phyloP scores from a whole-genome alignment of 495 filamentous ascomycete species.

The Sordaria brevicollis region DNA sequence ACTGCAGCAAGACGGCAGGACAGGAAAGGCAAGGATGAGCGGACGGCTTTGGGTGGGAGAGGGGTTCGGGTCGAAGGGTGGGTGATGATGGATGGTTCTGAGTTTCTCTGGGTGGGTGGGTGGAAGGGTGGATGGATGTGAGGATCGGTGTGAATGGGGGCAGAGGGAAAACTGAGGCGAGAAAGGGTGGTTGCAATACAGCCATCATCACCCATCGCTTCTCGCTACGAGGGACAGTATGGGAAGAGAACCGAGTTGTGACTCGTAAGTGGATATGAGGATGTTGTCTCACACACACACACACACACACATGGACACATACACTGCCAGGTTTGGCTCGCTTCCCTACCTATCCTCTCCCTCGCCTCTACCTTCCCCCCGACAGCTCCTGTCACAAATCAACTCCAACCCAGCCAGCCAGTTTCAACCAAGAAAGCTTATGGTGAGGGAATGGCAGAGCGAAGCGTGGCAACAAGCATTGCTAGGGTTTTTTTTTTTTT shows the following conservation, averaged over 20 bases:
- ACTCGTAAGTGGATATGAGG: background rate
- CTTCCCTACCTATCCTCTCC: background rate
- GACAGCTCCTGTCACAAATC: background rate
- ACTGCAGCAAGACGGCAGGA: background rate
- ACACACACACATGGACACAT: too few relatives aligned
- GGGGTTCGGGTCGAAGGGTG: background rate
- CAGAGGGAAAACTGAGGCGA: background rate
- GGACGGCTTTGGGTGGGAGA: background rate
- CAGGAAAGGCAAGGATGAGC: background rate
- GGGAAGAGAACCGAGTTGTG: background rate
- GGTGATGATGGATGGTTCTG: constrained; percentile 5
- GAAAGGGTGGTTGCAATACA: background rate
- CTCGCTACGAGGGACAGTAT: background rate
- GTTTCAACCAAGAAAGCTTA: background rate
- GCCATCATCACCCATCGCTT: background rate
- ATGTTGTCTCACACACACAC: too few relatives aligned
- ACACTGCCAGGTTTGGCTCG: background rate
- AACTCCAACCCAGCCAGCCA: background rate
- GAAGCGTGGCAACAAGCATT: background rate
- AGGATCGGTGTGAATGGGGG: background rate
- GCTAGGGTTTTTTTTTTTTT: too few relatives aligned
- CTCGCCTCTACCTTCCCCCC: background rate
- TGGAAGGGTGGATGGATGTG: background rate
- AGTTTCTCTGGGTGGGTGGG: background rate
- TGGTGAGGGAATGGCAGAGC: background rate